These are phyloP conservation scores for Rhododendron ovatum DNA, from an alignment of 148 eudicot genomes.

Conservation along the genomic window DNA sequence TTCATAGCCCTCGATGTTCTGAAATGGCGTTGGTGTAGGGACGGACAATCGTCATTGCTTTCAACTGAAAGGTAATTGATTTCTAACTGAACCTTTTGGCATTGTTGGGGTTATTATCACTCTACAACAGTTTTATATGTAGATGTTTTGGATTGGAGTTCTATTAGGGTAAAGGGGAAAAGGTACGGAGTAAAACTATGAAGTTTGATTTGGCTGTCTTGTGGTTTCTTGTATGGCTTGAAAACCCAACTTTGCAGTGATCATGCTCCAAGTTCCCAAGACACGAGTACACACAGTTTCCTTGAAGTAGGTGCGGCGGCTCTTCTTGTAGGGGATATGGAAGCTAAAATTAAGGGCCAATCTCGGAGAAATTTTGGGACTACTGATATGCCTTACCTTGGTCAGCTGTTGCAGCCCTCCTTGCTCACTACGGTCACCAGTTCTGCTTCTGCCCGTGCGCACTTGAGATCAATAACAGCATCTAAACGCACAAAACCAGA, in stretches of 20 bases:
- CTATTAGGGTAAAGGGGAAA: background rate
- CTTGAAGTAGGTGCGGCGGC: constrained; percentile 98
- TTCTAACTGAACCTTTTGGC: constrained; percentile 5
- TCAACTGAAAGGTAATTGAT: constrained; percentile 62
- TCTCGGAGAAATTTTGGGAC: constrained; percentile 81
- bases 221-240: constrained; percentile 5
- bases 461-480: constrained; percentile 90
- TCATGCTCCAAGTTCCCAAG: constrained; percentile 49
- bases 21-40: constrained; percentile 88
- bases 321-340: constrained; percentile 83
- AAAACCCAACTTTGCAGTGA: constrained; percentile 46
- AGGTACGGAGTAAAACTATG: background rate
- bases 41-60: constrained; percentile 51
- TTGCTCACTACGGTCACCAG: constrained; percentile 70
- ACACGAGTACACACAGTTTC: constrained; percentile 56
- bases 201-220: background rate
- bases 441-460: constrained; percentile 81
- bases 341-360: constrained; percentile 70
- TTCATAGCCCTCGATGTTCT: constrained; percentile 80
- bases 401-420: constrained; percentile 93
- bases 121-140: background rate
- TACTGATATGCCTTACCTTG: constrained; percentile 90
- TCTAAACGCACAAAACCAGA: constrained; percentile 75
- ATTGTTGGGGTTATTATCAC: background rate
- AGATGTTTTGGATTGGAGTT: background rate